Conservation (phyloP, 2,329 filamentous ascomycete genomes). For the Stenocarpella maydis region DNA sequence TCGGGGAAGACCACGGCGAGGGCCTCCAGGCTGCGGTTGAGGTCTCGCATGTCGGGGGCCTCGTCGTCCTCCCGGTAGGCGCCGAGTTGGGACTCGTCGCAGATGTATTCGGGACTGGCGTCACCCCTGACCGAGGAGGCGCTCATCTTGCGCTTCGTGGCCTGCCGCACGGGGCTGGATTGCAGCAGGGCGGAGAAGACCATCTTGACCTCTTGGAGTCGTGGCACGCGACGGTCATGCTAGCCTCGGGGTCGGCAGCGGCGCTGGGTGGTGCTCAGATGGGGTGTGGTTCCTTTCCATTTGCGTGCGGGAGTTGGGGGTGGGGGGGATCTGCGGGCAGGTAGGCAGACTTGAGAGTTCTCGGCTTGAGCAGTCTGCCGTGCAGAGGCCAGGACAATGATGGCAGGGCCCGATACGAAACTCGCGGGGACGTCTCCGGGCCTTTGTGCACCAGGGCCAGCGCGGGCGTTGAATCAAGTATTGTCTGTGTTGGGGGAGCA, state of each 20-base stretch:
- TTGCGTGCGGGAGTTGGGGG: not conserved
- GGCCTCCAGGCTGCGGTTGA: constrained; percentile 74
- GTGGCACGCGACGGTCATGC: constrained; percentile 31
- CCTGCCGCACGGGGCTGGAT: constrained; percentile 39
- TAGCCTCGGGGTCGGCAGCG: constrained; percentile 3
- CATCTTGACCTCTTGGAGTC: constrained; percentile 54
- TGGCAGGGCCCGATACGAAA: not conserved
- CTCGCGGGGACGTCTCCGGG: not conserved
- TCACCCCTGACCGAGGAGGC: constrained; percentile 43
- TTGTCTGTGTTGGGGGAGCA: constrained; percentile 14
- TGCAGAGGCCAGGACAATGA: not conserved
- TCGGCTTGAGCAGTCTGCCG: not conserved
- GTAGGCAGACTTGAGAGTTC: too few species aligned
- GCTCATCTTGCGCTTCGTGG: constrained; percentile 41
- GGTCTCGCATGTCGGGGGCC: constrained; percentile 69
- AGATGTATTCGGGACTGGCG: constrained; percentile 56
- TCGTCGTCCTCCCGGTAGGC: constrained; percentile 53
- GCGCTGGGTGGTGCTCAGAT: not conserved
- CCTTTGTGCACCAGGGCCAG: not conserved
- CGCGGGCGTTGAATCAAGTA: not conserved
- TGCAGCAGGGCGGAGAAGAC: constrained; percentile 57
- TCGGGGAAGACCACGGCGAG: constrained; percentile 80
- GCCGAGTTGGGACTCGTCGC: constrained; percentile 62
- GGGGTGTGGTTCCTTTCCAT: not conserved
- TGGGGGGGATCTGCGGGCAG: too few species aligned